Evolutionary conservation across 2,329 filamentous ascomycete genomes (phyloP).

Genomic region (Colletotrichum sp.): DNA sequence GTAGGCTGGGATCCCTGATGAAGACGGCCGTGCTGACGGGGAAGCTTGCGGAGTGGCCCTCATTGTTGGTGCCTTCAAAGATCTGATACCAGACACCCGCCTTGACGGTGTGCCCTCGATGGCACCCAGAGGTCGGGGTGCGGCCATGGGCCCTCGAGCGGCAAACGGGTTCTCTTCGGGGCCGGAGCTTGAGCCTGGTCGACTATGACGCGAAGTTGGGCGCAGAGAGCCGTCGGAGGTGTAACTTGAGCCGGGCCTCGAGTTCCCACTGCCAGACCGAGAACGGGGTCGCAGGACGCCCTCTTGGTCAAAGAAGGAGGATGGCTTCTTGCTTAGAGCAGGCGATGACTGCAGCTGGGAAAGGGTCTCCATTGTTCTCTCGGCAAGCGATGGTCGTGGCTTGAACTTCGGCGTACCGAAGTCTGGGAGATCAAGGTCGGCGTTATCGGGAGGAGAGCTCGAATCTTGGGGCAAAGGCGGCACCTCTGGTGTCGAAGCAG

Average conservation of each 20-base stretch:
- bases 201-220: slow-evolving; percentile 54
- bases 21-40: slow-evolving; percentile 28
- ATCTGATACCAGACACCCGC: slow-evolving; percentile 34
- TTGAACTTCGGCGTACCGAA: slow-evolving; percentile 27
- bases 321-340: slow-evolving; percentile 66
- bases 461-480: background rate
- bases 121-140: slow-evolving; percentile 47
- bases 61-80: slow-evolving; percentile 38
- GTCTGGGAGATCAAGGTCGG: background rate
- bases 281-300: slow-evolving; percentile 61
- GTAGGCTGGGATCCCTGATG: slow-evolving; percentile 34
- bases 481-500: background rate
- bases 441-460: slow-evolving; percentile 16
- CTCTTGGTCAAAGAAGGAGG: slow-evolving; percentile 75
- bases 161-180: slow-evolving; percentile 43
- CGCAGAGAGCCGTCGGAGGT: slow-evolving; percentile 64
- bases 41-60: slow-evolving; percentile 27
- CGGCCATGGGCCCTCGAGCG: slow-evolving; percentile 47
- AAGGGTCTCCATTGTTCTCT: slow-evolving; percentile 86
- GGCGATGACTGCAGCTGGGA: slow-evolving; percentile 81
- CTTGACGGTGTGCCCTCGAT: slow-evolving; percentile 49
- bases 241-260: slow-evolving; percentile 63
- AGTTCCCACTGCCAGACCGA: slow-evolving; percentile 47
- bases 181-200: slow-evolving; percentile 60
- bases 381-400: slow-evolving; percentile 69